Evolutionary conservation across 345 rosid genomes (phyloP).

Genomic region (Aquilaria sinensis): DNA sequence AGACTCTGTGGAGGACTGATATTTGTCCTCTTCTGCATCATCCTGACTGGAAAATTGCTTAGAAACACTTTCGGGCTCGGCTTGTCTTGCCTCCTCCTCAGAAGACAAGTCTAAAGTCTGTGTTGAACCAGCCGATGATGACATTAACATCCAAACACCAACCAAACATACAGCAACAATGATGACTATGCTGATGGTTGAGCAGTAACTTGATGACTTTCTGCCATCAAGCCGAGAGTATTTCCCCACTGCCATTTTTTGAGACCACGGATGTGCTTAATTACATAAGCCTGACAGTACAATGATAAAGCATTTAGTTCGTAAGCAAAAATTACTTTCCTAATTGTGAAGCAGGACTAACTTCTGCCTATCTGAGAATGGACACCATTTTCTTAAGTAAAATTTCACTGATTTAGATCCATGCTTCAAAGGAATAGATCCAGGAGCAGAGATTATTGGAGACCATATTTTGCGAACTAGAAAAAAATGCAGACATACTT

Average conservation of each 20-base stretch:
- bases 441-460: too few relatives aligned
- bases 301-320: constrained; percentile 2
- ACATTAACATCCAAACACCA: constrained; percentile 84
- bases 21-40: constrained; percentile 21
- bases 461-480: too few relatives aligned
- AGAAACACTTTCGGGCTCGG: constrained; percentile 13
- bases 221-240: constrained; percentile 61
- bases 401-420: too few relatives aligned
- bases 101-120: constrained; percentile 30
- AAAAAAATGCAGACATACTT: too few relatives aligned
- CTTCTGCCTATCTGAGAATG: not conserved
- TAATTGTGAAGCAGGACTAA: not conserved
- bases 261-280: constrained; percentile 7
- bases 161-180: constrained; percentile 61
- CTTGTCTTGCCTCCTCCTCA: constrained; percentile 27
- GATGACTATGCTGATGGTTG: constrained; percentile 51
- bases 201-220: constrained; percentile 55
- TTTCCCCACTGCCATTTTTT: constrained; percentile 55
- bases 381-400: too few relatives aligned
- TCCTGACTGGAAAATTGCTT: constrained; percentile 23
- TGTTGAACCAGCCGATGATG: constrained; percentile 54
- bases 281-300: constrained; percentile 21
- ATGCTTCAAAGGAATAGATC: too few relatives aligned
- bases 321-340: not conserved
- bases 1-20: constrained; percentile 13